phyloP scores from a whole-genome alignment of 2,329 filamentous ascomycete genomes.

The Penicillium sp. region DNA sequence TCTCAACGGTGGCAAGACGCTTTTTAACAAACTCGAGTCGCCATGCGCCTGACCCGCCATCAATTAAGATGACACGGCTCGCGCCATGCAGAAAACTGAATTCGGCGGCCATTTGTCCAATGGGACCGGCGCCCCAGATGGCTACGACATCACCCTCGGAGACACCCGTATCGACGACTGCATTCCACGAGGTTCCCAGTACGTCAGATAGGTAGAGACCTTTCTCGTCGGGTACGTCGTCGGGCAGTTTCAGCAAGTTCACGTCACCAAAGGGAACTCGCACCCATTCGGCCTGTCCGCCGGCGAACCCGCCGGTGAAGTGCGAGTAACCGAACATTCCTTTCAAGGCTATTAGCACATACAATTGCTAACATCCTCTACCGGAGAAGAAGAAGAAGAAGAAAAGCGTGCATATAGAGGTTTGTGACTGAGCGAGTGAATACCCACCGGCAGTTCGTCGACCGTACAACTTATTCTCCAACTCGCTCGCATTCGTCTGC shows the following conservation, averaged over 20 bases:
- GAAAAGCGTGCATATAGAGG: background rate
- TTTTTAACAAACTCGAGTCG: conserved; percentile 65
- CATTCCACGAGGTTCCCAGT: conserved; percentile 73
- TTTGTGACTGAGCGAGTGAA: background rate
- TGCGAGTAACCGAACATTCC: conserved; percentile 67
- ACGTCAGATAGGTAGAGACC: conserved; percentile 78
- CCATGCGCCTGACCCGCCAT: conserved; percentile 60
- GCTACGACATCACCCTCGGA: conserved; percentile 72
- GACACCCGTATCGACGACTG: conserved; percentile 79
- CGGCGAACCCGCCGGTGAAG: conserved; percentile 81
- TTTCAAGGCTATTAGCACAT: conserved; percentile 15
- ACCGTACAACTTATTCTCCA: conserved; percentile 73
- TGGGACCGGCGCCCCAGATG: conserved; percentile 82
- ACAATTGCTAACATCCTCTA: background rate
- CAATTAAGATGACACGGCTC: conserved; percentile 71
- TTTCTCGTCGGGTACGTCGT: conserved; percentile 79
- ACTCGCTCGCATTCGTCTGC: conserved; percentile 69
- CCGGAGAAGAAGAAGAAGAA: background rate
- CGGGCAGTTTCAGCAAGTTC: conserved; percentile 75
- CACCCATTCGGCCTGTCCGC: conserved; percentile 83
- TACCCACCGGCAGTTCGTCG: conserved; percentile 63
- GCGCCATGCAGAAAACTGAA: conserved; percentile 70
- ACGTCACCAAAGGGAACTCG: conserved; percentile 76
- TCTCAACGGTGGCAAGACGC: conserved; percentile 62
- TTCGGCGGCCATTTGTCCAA: conserved; percentile 73